Evolutionary conservation across 805 yeast genomes (phyloP).

Genomic region (Suhomyces xylopsoci): DNA sequence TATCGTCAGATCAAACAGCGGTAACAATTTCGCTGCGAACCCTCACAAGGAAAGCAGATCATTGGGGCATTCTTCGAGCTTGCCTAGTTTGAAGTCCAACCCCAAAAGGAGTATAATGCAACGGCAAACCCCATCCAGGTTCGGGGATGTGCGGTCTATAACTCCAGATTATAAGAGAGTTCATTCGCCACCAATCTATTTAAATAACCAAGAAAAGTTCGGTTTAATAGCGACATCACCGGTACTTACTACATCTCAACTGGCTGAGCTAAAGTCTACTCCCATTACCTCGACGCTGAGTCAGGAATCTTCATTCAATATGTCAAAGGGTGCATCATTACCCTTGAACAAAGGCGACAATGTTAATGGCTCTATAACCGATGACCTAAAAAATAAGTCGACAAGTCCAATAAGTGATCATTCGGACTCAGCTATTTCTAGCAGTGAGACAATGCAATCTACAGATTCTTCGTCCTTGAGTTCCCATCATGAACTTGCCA

Average conservation of each 20-base stretch:
- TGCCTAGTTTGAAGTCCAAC: slow-evolving; percentile 18
- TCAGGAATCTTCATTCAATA: not conserved
- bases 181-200: slow-evolving; percentile 8
- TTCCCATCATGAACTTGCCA: slow-evolving; percentile 15
- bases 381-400: slow-evolving; percentile 7
- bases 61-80: slow-evolving; percentile 21
- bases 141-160: slow-evolving; percentile 4
- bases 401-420: slow-evolving; percentile 27
- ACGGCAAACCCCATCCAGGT: slow-evolving; percentile 6
- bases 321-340: not conserved
- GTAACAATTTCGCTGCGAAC: slow-evolving; percentile 4
- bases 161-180: slow-evolving; percentile 7
- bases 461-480: slow-evolving; percentile 28
- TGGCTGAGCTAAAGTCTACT: not conserved
- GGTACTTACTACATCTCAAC: not conserved
- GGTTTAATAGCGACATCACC: slow-evolving; percentile 2
- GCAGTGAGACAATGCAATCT: slow-evolving; percentile 26
- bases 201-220: slow-evolving; percentile 1
- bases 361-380: not conserved
- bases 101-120: slow-evolving; percentile 8
- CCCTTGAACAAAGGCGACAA: not conserved
- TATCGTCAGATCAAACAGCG: slow-evolving; percentile 13
- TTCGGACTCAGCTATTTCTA: slow-evolving; percentile 27
- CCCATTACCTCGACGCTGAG: not conserved
- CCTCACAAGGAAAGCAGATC: slow-evolving; percentile 9